phyloP scores from a whole-genome alignment of 257 asterid species.

The Solanum pimpinellifolium region DNA sequence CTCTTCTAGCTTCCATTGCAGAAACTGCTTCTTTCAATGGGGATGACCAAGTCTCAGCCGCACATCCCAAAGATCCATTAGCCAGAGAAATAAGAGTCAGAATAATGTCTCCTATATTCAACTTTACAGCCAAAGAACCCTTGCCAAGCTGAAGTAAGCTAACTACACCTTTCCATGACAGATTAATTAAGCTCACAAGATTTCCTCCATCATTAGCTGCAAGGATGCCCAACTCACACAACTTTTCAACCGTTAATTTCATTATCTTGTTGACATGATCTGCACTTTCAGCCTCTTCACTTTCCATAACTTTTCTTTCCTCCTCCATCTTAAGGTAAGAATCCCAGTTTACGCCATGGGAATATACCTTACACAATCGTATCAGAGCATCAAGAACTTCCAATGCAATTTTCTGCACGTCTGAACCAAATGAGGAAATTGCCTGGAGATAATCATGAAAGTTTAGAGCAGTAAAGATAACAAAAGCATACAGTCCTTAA shows the following conservation, averaged over 20 bases:
- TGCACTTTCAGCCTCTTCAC: slow-evolving; percentile 31
- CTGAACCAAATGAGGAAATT: slow-evolving; percentile 37
- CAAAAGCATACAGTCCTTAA: background rate
- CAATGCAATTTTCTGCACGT: slow-evolving; percentile 58
- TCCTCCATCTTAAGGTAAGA: slow-evolving; percentile 9
- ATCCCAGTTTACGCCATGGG: slow-evolving; percentile 67
- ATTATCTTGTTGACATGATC: slow-evolving; percentile 46
- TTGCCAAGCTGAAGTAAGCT: slow-evolving; percentile 81
- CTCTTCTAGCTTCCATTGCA: slow-evolving; percentile 76
- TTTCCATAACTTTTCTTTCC: slow-evolving; percentile 17
- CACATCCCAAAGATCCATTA: slow-evolving; percentile 55
- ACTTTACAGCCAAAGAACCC: slow-evolving; percentile 69
- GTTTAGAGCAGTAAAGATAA: slow-evolving; percentile 4
- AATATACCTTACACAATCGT: slow-evolving; percentile 72
- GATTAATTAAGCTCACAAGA: slow-evolving; percentile 72
- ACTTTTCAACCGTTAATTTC: slow-evolving; percentile 44
- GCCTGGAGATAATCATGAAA: slow-evolving; percentile 28
- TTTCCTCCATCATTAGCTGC: slow-evolving; percentile 95
- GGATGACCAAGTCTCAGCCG: slow-evolving; percentile 68
- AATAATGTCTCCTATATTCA: slow-evolving; percentile 51
- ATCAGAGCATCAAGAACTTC: slow-evolving; percentile 52
- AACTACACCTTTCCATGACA: slow-evolving; percentile 95
- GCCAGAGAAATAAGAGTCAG: slow-evolving; percentile 71
- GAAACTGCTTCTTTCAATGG: slow-evolving; percentile 36
- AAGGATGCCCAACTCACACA: slow-evolving; percentile 75